phyloP scores from a whole-genome alignment of 1,139 yeast genomes.

The Cylindricascospora bacillispora region DNA sequence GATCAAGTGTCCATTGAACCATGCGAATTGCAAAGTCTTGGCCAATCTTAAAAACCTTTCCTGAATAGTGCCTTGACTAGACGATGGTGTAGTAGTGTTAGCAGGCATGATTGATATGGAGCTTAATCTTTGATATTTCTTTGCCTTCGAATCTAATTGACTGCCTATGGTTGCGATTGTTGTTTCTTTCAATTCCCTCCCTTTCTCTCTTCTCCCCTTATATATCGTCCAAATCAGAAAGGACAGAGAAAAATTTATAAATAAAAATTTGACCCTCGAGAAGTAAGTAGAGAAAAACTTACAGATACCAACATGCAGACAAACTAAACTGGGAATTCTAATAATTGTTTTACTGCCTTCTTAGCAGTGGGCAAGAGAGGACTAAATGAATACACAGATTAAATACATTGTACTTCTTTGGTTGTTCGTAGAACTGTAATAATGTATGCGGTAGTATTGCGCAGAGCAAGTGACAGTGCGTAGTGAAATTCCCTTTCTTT shows the following conservation, averaged over 20 bases:
- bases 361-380: no score
- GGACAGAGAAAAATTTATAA: no score
- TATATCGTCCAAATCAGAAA: no score
- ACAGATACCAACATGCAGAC: no score
- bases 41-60: constrained; percentile 13
- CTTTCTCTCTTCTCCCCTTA: background rate
- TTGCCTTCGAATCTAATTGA: background rate
- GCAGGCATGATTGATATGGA: background rate
- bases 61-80: constrained; percentile 19
- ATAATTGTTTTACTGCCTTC: no score
- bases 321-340: no score
- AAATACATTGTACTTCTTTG: no score
- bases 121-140: constrained; percentile 1
- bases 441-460: background rate
- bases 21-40: constrained; percentile 25
- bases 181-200: background rate
- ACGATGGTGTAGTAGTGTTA: constrained; percentile 1
- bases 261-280: no score
- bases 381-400: no score
- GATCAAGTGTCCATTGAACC: constrained; percentile 50
- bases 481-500: background rate
- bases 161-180: background rate
- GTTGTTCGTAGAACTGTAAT: no score
- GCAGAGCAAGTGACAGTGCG: background rate
- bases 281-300: no score